Percentiles rank a stretch among this genome's conserved stretches.
Evolutionary conservation across 768 basidiomycete species (phyloP).

Genomic region (Serendipita sp.): DNA sequence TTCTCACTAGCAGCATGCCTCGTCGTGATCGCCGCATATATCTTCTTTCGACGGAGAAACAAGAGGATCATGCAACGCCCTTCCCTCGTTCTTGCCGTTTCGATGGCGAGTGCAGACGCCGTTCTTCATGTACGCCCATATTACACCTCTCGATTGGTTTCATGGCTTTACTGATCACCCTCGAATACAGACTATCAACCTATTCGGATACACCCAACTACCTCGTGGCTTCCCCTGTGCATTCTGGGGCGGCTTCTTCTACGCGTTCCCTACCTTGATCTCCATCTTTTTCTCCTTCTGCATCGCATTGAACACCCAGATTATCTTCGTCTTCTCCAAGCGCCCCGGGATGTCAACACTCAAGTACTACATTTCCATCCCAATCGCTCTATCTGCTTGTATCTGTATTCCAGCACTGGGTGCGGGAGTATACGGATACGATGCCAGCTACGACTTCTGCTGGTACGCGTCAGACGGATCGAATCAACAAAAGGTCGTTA

Average conservation of each 20-base stretch:
- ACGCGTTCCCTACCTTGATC: slow-evolving; percentile 4
- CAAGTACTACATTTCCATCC: slow-evolving; percentile 9
- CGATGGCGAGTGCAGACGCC: slow-evolving; percentile 9
- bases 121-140: slow-evolving; percentile 9
- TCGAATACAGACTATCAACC: slow-evolving; percentile 5
- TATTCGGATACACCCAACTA: slow-evolving; percentile 8
- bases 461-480: slow-evolving; percentile 9
- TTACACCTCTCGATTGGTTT: background rate
- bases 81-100: slow-evolving; percentile 9
- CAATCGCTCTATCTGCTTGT: slow-evolving; percentile 1
- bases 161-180: background rate
- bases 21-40: slow-evolving; percentile 6
- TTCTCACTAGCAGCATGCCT: slow-evolving; percentile 6
- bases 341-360: slow-evolving; percentile 5
- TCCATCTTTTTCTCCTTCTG: slow-evolving; percentile 10
- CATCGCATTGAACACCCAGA: slow-evolving; percentile 9
- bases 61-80: slow-evolving; percentile 10
- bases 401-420: slow-evolving; percentile 9
- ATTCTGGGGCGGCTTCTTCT: slow-evolving; percentile 9
- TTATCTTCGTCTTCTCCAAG: slow-evolving; percentile 10
- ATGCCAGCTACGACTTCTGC: slow-evolving; percentile 8
- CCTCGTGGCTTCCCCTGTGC: slow-evolving; percentile 2
- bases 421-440: slow-evolving; percentile 8
- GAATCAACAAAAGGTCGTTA: background rate
- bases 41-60: slow-evolving; percentile 2